A percentile compares a stretch with the other conserved stretches of the same genome.
These are phyloP conservation scores for Pyrenochaeta sp. DNA, from an alignment of 2,329 filamentous ascomycete genomes.

Conservation along the genomic window DNA sequence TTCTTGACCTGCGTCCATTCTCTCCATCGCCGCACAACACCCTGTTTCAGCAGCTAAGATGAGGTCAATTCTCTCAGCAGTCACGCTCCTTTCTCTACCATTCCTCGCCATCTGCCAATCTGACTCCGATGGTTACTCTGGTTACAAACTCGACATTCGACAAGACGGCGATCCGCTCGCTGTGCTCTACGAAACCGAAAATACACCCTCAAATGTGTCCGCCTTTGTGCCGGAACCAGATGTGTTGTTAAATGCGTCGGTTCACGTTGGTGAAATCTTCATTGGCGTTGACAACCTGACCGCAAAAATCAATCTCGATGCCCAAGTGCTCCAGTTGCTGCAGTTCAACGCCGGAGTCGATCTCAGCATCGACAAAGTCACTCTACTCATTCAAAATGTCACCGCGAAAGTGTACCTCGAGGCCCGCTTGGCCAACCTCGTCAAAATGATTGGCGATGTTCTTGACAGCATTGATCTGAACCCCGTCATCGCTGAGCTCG, in stretches of 20 bases:
- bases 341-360: conserved; percentile 69
- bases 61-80: conserved; percentile 33
- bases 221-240: conserved; percentile 60
- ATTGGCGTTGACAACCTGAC: conserved; percentile 68
- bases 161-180: conserved; percentile 61
- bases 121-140: conserved; percentile 61
- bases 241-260: conserved; percentile 67
- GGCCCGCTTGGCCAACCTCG: conserved; percentile 67
- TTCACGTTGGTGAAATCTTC: conserved; percentile 66
- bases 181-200: conserved; percentile 63
- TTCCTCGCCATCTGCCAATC: conserved; percentile 44
- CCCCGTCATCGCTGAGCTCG: conserved; percentile 65
- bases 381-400: conserved; percentile 66
- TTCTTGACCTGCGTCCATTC: conserved; percentile 35
- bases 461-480: conserved; percentile 68
- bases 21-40: conserved; percentile 10
- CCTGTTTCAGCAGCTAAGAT: conserved; percentile 20
- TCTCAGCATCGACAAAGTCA: conserved; percentile 65
- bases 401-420: conserved; percentile 67
- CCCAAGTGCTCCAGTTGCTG: conserved; percentile 66
- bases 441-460: conserved; percentile 67
- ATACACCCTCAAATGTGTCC: conserved; percentile 55
- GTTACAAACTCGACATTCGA: conserved; percentile 60
- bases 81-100: conserved; percentile 45
- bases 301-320: conserved; percentile 68